Base-by-base conservation (phyloP, 1,284 basidiomycete genomes). In the Cystobasidiaceae sp. region DNA sequence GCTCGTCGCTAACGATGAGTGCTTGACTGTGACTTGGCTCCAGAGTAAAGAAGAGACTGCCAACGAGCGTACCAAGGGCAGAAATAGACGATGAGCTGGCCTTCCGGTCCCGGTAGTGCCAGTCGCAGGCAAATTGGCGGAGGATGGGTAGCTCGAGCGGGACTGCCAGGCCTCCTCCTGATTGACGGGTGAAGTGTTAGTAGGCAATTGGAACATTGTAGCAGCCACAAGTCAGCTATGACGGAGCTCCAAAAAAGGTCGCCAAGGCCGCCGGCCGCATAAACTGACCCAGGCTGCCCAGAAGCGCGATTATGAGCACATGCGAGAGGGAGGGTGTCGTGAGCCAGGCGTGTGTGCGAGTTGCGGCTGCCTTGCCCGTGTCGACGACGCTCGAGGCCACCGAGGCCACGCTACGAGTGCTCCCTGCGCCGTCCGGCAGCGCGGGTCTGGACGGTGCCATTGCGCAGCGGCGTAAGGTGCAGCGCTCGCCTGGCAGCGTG, bases 51-150 rank as follows among this genome's bases (percentile, higher is more conserved):
- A 43, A 25, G 37, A 32, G 25, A 56, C 25, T 15, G 11, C 11
- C 21, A 13, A 23, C 6, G 44, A 3, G 33, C 17, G 2, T 39
- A n/a, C n/a, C 7, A 19, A 3, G 28, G 28, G 21, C n/a, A n/a
- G n/a, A n/a, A n/a, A n/a, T n/a, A 13, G 28, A 11, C 28, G 39
- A 11, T 17, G 28, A 8, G 11, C 15, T 23, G 19, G 28, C 19
- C 11, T 59, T 33, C 5, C 39, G 39, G 17, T 49, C n/a, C n/a
- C n/a, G n/a, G 23, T 54, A 64, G 43, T 64, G 56, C 51, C 52
- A 56, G 9, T 64, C 61, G 43, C 61, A 64, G 7, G 61, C 61
- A 34, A 64, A 64, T 21, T 55, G 28, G 19, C 61, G 61, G 13
- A 64, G 39, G 19, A 64, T 52, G 4, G 61, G 61, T 23, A 56